Conservation (phyloP, 169 alveolate genomes). For the Eimeria praecox region DNA sequence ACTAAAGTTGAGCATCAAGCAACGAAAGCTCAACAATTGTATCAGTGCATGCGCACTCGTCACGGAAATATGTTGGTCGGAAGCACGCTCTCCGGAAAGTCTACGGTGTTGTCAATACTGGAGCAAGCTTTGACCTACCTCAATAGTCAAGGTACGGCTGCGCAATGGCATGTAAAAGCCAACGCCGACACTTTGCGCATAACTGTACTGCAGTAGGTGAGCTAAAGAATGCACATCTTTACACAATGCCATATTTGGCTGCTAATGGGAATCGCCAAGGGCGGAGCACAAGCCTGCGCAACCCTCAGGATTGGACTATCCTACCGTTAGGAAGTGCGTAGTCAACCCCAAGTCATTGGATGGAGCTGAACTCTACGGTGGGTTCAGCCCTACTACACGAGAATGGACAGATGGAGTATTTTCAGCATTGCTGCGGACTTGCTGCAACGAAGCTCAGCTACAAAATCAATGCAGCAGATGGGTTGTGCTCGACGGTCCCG, state of each 20-base stretch:
- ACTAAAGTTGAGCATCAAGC: constrained; percentile 82
- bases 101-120: constrained; percentile 90
- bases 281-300: not conserved
- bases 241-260: not conserved
- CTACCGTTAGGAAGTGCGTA: constrained; percentile 86
- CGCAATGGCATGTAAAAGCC: not conserved
- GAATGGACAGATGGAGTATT: constrained; percentile 97
- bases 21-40: constrained; percentile 89
- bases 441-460: constrained; percentile 83
- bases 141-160: constrained; percentile 87
- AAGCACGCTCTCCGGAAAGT: constrained; percentile 98
- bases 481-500: constrained; percentile 96
- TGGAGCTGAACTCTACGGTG: constrained; percentile 94
- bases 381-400: constrained; percentile 91
- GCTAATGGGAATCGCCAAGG: not conserved
- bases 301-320: constrained; percentile 39
- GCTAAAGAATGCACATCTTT: too few relatives aligned
- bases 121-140: constrained; percentile 86
- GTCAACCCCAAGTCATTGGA: constrained; percentile 95
- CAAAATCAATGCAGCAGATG: constrained; percentile 91
- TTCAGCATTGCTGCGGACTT: constrained; percentile 92
- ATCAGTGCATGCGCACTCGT: constrained; percentile 95
- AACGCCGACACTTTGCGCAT: not conserved
- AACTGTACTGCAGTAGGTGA: not conserved
- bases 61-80: constrained; percentile 99